Evolutionary conservation across 257 asterid species (phyloP), one percentile per base, ranked within the genome.

Genomic region (Ilex aquifolium): DNA sequence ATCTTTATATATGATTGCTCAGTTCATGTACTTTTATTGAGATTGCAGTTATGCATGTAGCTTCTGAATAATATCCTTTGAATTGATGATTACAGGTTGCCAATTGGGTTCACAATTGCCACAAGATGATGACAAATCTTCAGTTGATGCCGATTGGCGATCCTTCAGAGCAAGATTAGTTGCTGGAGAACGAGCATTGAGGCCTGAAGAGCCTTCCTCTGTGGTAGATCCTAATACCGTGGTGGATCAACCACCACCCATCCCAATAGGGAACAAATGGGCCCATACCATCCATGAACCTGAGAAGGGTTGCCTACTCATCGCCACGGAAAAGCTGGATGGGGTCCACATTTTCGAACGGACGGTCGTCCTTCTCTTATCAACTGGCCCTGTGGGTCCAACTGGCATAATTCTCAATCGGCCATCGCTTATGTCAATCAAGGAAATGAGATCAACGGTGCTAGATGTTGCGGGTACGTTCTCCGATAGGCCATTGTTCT

Each of bases 351-450:
- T 87, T 5, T 91, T 91, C 53, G 96, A 91, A 16, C 71, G 87
- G 13, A 80, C 95, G 0, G 96, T 91, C 55, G 74, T 91, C 67
- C 83, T 88, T 10, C 71, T 88, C 12, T 71, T 91, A 2, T 83
- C 95, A 27, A 71, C 80, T 14, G 86, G 95, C 55, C 88, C 81
- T 2, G 55, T 80, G 4, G 92, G 96, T 70, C 95, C 91, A 46
- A 81, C 74, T 1, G 95, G 96, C 44, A 60, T 88, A 29, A 88
- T 86, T 21, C 89, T 91, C 51, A 91, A 91, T 85, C 52, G 96
- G 72, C 95, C 98, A 15, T 88, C 95, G 0, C 85, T 88, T 5
- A 88, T 91, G 97, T 91, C 98, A 57, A 88, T 91, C 52, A 88
- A 86, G 74, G 96, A 88, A 55, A 85, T 80, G 88, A 78, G 71